Conservation (phyloP, 768 basidiomycete genomes). For the Panaeolus papilionaceus region DNA sequence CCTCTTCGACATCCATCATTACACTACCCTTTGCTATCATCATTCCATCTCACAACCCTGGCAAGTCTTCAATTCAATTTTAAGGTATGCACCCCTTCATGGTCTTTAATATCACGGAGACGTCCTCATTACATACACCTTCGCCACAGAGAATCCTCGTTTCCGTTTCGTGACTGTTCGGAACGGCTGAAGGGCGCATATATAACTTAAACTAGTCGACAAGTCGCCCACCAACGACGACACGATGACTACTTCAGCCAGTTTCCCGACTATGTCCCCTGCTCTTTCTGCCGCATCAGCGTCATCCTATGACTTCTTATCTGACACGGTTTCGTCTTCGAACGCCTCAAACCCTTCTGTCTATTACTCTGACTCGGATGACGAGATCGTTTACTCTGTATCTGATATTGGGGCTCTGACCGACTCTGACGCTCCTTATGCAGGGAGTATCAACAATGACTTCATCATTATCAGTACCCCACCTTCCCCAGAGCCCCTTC, state of each 20-base stretch:
- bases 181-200: conserved; percentile 9
- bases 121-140: background rate
- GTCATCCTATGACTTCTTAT: conserved; percentile 39
- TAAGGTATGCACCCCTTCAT: background rate
- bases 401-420: conserved; percentile 38
- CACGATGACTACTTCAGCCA: conserved; percentile 18
- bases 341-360: conserved; percentile 23
- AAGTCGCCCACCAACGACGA: conserved; percentile 18
- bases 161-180: conserved; percentile 7
- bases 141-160: background rate
- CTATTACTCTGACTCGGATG: conserved; percentile 49
- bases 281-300: conserved; percentile 33
- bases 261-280: conserved; percentile 10
- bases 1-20: conserved; percentile 4
- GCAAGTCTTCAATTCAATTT: background rate
- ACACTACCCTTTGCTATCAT: background rate
- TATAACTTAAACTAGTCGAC: background rate
- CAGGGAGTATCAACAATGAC: conserved; percentile 48
- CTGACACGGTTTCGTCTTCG: conserved; percentile 31
- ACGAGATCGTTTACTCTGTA: conserved; percentile 61
- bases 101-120: background rate
- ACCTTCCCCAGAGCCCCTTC: conserved; percentile 28
- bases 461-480: conserved; percentile 53
- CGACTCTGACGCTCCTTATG: conserved; percentile 34
- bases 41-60: background rate